phyloP scores from a whole-genome alignment of 768 basidiomycete genomes.

The Cantharellus cinnabarinus region DNA sequence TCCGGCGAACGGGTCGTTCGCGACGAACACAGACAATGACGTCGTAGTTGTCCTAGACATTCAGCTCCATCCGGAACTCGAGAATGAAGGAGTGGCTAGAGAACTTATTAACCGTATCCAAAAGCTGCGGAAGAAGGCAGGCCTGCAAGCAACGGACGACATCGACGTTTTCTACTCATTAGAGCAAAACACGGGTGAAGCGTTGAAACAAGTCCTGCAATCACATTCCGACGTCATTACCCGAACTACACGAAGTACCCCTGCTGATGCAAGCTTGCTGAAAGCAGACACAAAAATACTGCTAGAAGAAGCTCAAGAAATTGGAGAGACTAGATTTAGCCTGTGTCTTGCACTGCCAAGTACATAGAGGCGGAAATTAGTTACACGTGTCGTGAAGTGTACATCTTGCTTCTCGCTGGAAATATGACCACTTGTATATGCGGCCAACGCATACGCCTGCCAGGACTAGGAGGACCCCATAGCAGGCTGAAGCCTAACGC shows the following conservation, averaged over 20 bases:
- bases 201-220: conserved; percentile 34
- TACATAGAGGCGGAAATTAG: too few species aligned
- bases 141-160: conserved; percentile 86
- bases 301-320: conserved; percentile 74
- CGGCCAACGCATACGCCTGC: too few species aligned
- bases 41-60: conserved; percentile 88
- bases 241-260: conserved; percentile 55
- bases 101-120: conserved; percentile 87
- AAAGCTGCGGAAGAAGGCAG: conserved; percentile 87
- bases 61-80: conserved; percentile 66
- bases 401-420: too few species aligned
- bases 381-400: too few species aligned
- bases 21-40: conserved; percentile 65
- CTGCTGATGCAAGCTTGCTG: conserved; percentile 35
- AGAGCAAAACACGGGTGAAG: conserved; percentile 42
- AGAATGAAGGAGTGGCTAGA: conserved; percentile 71
- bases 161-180: conserved; percentile 74
- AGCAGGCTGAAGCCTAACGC: too few species aligned
- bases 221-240: conserved; percentile 49
- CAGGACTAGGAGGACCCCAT: too few species aligned
- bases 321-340: conserved; percentile 57
- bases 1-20: conserved; percentile 42
- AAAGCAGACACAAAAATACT: conserved; percentile 31
- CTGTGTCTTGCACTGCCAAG: conserved; percentile 32
- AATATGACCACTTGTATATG: too few species aligned